These are phyloP conservation scores for Microthyrium microscopicum DNA, from an alignment of 2,329 filamentous ascomycete genomes.

Conservation along the genomic window DNA sequence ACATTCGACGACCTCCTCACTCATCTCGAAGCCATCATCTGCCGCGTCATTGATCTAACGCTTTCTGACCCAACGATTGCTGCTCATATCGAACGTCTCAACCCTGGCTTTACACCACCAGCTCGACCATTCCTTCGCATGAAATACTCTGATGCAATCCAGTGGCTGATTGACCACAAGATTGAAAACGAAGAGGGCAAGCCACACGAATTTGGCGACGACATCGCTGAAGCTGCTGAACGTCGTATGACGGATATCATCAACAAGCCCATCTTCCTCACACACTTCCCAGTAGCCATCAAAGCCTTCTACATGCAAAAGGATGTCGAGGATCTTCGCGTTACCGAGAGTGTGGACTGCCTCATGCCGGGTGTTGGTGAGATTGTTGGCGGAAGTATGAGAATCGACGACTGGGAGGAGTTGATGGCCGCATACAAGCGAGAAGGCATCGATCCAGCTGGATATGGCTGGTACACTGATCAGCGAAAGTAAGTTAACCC, in stretches of 20 bases:
- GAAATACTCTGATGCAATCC: slow-evolving; percentile 85
- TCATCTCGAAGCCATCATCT: slow-evolving; percentile 79
- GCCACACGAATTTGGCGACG: slow-evolving; percentile 82
- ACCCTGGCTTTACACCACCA: slow-evolving; percentile 76
- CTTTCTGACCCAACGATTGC: slow-evolving; percentile 58
- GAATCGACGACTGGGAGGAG: slow-evolving; percentile 83
- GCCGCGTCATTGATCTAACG: slow-evolving; percentile 63
- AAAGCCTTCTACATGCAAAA: slow-evolving; percentile 99
- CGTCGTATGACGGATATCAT: slow-evolving; percentile 94
- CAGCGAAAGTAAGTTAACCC: slow-evolving; percentile 62
- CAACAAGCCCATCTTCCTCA: slow-evolving; percentile 87
- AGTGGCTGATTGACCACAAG: slow-evolving; percentile 80
- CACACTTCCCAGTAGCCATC: slow-evolving; percentile 92
- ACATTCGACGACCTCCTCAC: slow-evolving; percentile 73
- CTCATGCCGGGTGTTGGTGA: slow-evolving; percentile 90
- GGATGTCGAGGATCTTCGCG: slow-evolving; percentile 58
- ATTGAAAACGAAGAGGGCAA: slow-evolving; percentile 89
- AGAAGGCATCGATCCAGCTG: slow-evolving; percentile 66
- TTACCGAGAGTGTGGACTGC: slow-evolving; percentile 83
- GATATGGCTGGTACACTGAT: slow-evolving; percentile 98
- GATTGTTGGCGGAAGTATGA: slow-evolving; percentile 93
- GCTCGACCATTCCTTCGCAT: slow-evolving; percentile 82
- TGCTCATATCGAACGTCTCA: slow-evolving; percentile 63
- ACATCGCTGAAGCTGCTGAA: slow-evolving; percentile 95
- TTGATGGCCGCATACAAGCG: slow-evolving; percentile 75